These are phyloP conservation scores for Fusarium sp. DNA, from an alignment of 2,329 filamentous ascomycete species.

Conservation along the genomic window DNA sequence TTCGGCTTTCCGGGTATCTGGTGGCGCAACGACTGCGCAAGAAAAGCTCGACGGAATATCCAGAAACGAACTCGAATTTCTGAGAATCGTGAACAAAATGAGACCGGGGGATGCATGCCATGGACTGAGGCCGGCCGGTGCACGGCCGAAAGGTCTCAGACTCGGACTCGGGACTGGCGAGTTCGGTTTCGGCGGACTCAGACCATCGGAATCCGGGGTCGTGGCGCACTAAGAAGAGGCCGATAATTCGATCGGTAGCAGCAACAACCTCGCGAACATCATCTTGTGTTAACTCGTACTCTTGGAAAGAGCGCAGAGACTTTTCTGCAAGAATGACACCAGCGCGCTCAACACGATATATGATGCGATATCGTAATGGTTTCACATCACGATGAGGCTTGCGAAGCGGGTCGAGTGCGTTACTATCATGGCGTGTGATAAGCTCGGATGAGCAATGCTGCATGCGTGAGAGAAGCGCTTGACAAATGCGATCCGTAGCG, in stretches of 20 bases:
- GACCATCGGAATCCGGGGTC: constrained; percentile 64
- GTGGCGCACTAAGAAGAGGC: constrained; percentile 63
- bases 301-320: constrained; percentile 64
- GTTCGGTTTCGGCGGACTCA: constrained; percentile 56
- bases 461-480: constrained; percentile 62
- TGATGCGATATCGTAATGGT: constrained; percentile 62
- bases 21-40: constrained; percentile 58
- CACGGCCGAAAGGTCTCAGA: constrained; percentile 57
- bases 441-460: constrained; percentile 65
- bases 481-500: constrained; percentile 61
- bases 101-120: constrained; percentile 59
- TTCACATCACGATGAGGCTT: constrained; percentile 55
- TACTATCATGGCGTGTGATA: constrained; percentile 64
- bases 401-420: constrained; percentile 57
- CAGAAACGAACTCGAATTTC: constrained; percentile 54
- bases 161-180: constrained; percentile 51
- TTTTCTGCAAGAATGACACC: constrained; percentile 59
- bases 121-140: constrained; percentile 58
- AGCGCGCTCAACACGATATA: constrained; percentile 59
- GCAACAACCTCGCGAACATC: constrained; percentile 61
- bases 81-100: constrained; percentile 56
- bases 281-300: constrained; percentile 58
- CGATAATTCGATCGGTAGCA: constrained; percentile 64
- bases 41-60: constrained; percentile 62
- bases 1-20: constrained; percentile 54